Conservation (phyloP, 805 yeast species). For the Yarrowia phangngaensis region DNA sequence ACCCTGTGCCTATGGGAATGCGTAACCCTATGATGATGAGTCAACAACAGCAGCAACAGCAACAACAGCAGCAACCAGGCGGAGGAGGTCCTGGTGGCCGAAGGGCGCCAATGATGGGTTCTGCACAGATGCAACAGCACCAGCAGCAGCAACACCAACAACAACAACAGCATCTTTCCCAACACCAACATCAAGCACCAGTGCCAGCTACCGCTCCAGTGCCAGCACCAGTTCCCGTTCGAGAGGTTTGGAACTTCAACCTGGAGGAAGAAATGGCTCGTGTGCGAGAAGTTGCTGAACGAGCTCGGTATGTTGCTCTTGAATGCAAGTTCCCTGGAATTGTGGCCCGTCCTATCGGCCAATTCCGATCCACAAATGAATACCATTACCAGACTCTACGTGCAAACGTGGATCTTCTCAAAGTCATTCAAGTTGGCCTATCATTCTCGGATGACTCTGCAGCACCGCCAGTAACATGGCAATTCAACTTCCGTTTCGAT, state of each 20-base stretch:
- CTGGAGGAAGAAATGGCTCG: constrained; percentile 43
- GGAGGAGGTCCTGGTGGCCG: constrained; percentile 20
- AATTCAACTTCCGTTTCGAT: constrained; percentile 86
- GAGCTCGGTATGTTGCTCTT: constrained; percentile 46
- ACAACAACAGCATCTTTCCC: constrained; percentile 23
- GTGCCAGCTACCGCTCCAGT: neutral
- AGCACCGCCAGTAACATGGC: constrained; percentile 73
- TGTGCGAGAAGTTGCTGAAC: constrained; percentile 40
- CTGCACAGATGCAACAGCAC: neutral
- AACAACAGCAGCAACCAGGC: constrained; percentile 6
- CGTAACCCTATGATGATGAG: constrained; percentile 25
- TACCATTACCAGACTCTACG: constrained; percentile 95
- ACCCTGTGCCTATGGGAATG: constrained; percentile 23
- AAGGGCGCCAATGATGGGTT: neutral
- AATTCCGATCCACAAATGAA: constrained; percentile 81
- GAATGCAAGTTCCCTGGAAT: constrained; percentile 96
- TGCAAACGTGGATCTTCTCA: constrained; percentile 80
- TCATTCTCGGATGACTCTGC: constrained; percentile 64
- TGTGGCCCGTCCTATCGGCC: constrained; percentile 92
- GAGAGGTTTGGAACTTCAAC: constrained; percentile 43
- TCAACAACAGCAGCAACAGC: constrained; percentile 6
- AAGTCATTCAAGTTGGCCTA: constrained; percentile 80
- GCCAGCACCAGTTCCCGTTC: constrained; percentile 21
- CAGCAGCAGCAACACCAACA: constrained; percentile 18
- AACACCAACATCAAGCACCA: constrained; percentile 9